These are phyloP conservation scores for Dipodascopsis uninucleata DNA, from an alignment of 805 yeast species.

Conservation along the genomic window DNA sequence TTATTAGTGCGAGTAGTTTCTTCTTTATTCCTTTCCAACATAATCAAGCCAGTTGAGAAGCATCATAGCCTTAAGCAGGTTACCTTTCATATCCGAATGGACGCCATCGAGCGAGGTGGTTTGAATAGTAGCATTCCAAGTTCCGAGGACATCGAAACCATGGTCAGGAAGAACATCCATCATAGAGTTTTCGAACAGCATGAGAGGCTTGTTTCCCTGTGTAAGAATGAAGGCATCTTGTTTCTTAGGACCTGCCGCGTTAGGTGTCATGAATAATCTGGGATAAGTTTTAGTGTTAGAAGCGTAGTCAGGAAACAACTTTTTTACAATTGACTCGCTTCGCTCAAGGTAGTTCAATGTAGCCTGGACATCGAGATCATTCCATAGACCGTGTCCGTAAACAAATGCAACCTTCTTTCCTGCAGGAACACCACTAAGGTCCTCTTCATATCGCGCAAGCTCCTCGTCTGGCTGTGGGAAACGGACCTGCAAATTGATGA, in stretches of 20 bases:
- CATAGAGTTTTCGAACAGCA: conserved; percentile 26
- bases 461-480: conserved; percentile 26
- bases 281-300: conserved; percentile 14
- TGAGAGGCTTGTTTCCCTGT: conserved; percentile 28
- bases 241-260: conserved; percentile 25
- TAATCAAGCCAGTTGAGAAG: conserved; percentile 26
- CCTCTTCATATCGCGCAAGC: conserved; percentile 14
- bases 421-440: conserved; percentile 16
- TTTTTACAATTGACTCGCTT: conserved; percentile 17
- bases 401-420: conserved; percentile 20
- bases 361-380: conserved; percentile 27
- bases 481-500: conserved; percentile 23
- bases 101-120: conserved; percentile 24
- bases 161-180: conserved; percentile 22
- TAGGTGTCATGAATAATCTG: conserved; percentile 24
- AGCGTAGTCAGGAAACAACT: conserved; percentile 9
- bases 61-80: conserved; percentile 28
- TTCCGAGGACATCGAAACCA: conserved; percentile 24
- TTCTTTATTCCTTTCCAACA: conserved; percentile 5
- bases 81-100: conserved; percentile 24
- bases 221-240: conserved; percentile 23
- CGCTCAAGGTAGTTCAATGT: conserved; percentile 24
- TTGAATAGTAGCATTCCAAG: conserved; percentile 28
- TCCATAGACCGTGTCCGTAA: conserved; percentile 28
- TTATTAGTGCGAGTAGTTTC: no score